Evolutionary conservation across 2,329 filamentous ascomycete genomes (phyloP).

Genomic region (Claviceps sp.): DNA sequence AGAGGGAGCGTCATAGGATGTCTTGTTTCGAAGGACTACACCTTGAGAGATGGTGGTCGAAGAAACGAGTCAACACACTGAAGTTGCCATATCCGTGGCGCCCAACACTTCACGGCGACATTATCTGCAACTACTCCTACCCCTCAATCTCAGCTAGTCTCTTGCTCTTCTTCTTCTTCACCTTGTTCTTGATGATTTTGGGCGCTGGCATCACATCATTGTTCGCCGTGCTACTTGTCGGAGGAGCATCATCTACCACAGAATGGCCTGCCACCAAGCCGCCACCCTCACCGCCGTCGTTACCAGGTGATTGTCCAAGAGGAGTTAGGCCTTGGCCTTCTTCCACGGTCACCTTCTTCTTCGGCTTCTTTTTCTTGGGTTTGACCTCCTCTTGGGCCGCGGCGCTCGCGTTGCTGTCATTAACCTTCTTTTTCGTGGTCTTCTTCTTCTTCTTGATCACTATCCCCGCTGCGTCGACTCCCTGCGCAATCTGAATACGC

Average conservation of each 20-base stretch:
- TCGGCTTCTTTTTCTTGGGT: slow-evolving; percentile 38
- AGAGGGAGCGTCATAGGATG: too few relatives aligned
- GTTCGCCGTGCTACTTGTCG: neutral
- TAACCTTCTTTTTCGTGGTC: slow-evolving; percentile 5
- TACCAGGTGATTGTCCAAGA: neutral
- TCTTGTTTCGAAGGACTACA: too few relatives aligned
- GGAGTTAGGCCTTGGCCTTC: neutral
- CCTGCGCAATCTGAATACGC: slow-evolving; percentile 55
- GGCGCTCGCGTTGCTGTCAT: neutral
- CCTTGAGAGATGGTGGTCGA: too few relatives aligned
- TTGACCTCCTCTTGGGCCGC: slow-evolving; percentile 18
- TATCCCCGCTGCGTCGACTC: slow-evolving; percentile 51
- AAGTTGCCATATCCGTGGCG: neutral
- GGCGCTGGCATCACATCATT: slow-evolving; percentile 15
- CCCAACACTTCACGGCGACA: neutral
- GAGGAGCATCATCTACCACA: neutral
- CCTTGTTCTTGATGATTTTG: slow-evolving; percentile 32
- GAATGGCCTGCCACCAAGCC: neutral
- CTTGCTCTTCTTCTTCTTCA: slow-evolving; percentile 31
- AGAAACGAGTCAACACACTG: too few relatives aligned
- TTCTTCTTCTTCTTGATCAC: slow-evolving; percentile 57
- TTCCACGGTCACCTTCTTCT: slow-evolving; percentile 1
- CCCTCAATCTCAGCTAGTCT: slow-evolving; percentile 17
- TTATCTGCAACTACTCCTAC: neutral
- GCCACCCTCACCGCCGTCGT: too few relatives aligned